Conservation (phyloP, 768 basidiomycete species). For the Psilocybe cubensis region DNA sequence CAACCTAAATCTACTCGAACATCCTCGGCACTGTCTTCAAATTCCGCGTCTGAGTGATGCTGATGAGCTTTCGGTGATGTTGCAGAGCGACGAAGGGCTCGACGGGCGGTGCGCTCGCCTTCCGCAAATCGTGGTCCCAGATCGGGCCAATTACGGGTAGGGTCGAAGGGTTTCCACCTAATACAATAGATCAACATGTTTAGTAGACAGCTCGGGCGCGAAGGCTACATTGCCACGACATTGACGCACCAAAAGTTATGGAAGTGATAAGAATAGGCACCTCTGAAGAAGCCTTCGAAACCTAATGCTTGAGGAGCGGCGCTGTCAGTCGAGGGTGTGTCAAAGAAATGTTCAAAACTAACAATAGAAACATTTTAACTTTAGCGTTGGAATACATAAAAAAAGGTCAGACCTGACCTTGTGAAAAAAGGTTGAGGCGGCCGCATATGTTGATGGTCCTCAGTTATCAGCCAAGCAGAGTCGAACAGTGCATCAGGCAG, state of each 20-base stretch:
- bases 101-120: conserved; percentile 72
- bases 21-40: conserved; percentile 51
- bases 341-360: conserved; percentile 90
- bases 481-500: conserved; percentile 97
- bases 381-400: conserved; percentile 1
- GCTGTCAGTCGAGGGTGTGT: conserved; percentile 70
- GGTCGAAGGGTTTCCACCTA: conserved; percentile 97
- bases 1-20: conserved; percentile 88
- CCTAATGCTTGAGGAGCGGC: conserved; percentile 89
- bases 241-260: conserved; percentile 86
- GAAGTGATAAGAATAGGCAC: conserved; percentile 95
- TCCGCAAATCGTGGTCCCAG: conserved; percentile 79
- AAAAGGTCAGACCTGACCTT: conserved; percentile 48
- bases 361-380: background rate
- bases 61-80: conserved; percentile 23
- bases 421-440: conserved; percentile 95
- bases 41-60: conserved; percentile 35
- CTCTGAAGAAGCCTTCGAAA: conserved; percentile 95
- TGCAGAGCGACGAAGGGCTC: conserved; percentile 24
- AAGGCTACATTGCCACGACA: conserved; percentile 4
- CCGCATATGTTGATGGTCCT: conserved; percentile 87
- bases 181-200: background rate
- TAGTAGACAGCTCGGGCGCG: background rate
- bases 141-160: conserved; percentile 93
- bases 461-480: conserved; percentile 95